phyloP scores from a whole-genome alignment of 2,329 filamentous ascomycete genomes.

The Chalaropsis ovoidea region DNA sequence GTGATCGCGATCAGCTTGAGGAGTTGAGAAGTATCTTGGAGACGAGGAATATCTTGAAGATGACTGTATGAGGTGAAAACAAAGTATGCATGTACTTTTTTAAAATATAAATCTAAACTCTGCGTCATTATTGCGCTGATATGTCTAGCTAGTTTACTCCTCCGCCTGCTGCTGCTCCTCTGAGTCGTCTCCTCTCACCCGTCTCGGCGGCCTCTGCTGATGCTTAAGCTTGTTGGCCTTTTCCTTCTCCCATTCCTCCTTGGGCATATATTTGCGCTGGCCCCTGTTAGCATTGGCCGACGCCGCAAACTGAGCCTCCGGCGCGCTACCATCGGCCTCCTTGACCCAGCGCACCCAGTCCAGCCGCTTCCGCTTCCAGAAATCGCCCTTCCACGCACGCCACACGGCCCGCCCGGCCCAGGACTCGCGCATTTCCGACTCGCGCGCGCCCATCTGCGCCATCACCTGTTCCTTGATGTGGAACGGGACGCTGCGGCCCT shows the following conservation, averaged over 20 bases:
- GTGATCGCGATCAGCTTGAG: neutral
- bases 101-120: neutral
- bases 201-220: constrained; percentile 19
- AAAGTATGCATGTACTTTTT: neutral
- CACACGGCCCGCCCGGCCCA: constrained; percentile 49
- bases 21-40: neutral
- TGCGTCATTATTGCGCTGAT: neutral
- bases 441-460: constrained; percentile 39
- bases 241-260: constrained; percentile 23
- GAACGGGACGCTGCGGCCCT: constrained; percentile 41
- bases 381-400: constrained; percentile 48
- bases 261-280: constrained; percentile 21
- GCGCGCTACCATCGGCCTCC: constrained; percentile 31
- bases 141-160: neutral
- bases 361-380: constrained; percentile 43
- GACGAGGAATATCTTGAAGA: neutral
- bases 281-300: constrained; percentile 18
- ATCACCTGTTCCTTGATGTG: constrained; percentile 50
- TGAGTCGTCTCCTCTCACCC: constrained; percentile 7
- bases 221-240: constrained; percentile 20
- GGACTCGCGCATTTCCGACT: constrained; percentile 42
- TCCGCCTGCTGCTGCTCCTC: neutral
- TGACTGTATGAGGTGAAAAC: too few relatives aligned
- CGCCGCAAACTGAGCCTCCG: constrained; percentile 19
- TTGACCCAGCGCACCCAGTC: constrained; percentile 51